Percentiles rank a stretch among this genome's conserved stretches.
Evolutionary conservation across 345 rosid species (phyloP).

Genomic region (Eutrema heterophyllum): DNA sequence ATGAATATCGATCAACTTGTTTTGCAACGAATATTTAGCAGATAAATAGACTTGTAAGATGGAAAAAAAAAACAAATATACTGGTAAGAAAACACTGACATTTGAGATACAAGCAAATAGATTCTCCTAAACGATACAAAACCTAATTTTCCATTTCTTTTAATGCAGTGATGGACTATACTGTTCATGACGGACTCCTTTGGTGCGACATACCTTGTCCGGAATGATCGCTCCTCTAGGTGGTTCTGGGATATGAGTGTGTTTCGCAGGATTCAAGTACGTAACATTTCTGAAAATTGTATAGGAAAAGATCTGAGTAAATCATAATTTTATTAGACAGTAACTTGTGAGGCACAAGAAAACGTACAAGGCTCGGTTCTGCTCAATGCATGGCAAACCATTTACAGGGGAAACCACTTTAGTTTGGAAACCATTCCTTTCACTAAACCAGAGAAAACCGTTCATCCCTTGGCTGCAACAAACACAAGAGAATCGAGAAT

Average conservation of each 20-base stretch:
- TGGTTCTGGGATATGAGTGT: conserved; percentile 63
- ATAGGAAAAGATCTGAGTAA: conserved; percentile 17
- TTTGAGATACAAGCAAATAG: not conserved
- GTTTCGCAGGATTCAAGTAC: conserved; percentile 50
- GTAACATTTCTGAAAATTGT: conserved; percentile 60
- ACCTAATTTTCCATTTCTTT: not conserved
- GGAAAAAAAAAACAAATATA: not conserved
- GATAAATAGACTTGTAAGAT: not conserved
- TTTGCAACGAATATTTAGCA: conserved; percentile 1
- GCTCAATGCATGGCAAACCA: conserved; percentile 58
- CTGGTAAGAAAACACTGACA: not conserved
- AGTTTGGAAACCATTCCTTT: conserved; percentile 50
- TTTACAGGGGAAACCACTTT: conserved; percentile 56
- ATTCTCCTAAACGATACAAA: not conserved
- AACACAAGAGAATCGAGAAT: conserved; percentile 13
- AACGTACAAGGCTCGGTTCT: conserved; percentile 70
- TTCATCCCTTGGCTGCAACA: conserved; percentile 85
- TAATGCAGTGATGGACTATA: not conserved
- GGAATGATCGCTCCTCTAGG: conserved; percentile 71
- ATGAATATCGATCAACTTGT: conserved; percentile 4
- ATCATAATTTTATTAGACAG: conserved; percentile 6
- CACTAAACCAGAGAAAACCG: conserved; percentile 68
- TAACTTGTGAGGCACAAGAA: conserved; percentile 13
- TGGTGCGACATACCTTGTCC: conserved; percentile 50
- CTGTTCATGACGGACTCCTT: not conserved